Base-by-base conservation (phyloP, 768 basidiomycete species). In the Phlebiopsis flavidoalba region DNA sequence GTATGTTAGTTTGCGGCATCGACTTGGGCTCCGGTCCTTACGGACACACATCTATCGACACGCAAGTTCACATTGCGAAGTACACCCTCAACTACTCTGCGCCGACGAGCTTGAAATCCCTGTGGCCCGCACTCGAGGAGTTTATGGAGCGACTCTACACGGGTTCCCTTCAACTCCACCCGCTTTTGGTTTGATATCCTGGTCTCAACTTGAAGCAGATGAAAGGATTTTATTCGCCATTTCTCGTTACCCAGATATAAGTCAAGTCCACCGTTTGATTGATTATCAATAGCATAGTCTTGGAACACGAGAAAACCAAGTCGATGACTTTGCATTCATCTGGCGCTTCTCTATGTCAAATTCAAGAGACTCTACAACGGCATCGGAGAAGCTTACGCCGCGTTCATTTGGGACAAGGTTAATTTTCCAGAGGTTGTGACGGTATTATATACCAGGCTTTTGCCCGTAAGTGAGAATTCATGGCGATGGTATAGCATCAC, bases 81-180 rank as follows among this genome's bases (percentile, higher is more conserved):
- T 79, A 71, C 62, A 79, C 79, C 1, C 71, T 77, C 0, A 75
- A n/a, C n/a, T 71, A 49, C 55, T 69, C n/a, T 72, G 73, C 46
- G 59, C 75, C 31, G 80, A 81, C 61, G 77, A 81, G 60, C 65
- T 71, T 17, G 61, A 65, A 1, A 60, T 63, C 15, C 71, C 74
- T 53, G 53, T 60, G 17, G 63, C 62, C n/a, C 5, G 61, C 67
- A 3, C 63, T 78, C 12, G 68, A 71, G 10, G 58, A 62, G 12
- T 81, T 81, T 67, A 73, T 72, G 22, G 65, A 71, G 24, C 62
- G 73, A 0, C 75, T 79, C 50, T 35, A 74, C 0, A 45, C 46
- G 5, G 66, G 64, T 14, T 35, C 68, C 37, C 58, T 60, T 3
- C 78, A 79, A 33, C 68, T 46, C 0, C 68, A 73, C 49, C 59